Base-by-base conservation (phyloP, 495 filamentous ascomycete species). In the Aspergillus nidulans region DNA sequence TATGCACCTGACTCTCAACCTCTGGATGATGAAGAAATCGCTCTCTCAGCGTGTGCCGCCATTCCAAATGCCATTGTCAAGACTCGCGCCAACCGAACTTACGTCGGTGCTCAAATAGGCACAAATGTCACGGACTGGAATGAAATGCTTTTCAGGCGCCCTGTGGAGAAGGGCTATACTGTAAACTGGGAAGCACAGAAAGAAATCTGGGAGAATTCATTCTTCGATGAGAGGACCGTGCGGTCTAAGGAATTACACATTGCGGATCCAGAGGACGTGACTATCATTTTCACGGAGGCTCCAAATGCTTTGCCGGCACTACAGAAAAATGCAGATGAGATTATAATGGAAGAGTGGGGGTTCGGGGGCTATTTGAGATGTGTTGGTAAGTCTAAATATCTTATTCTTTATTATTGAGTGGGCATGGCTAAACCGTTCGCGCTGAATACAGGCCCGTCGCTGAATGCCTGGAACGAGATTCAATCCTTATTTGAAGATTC, bases 291-390 rank as follows among this genome's bases (percentile, higher is more conserved):
- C 25, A 85, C 91, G 20, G 94, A 99, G 69, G 88, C 90, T 28
- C 88, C 95, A n/a, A 97, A 97, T 69, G 84, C 87, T 3, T 79
- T 92, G 41, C 82, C 85, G 4, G 75, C 80, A 9, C 72, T 99
- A 49, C 92, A 97, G 70, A 83, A 81, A 16, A 91, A 96, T 65
- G 90, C 89, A 54, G 94, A 97, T 67, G 90, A 99, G 76, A 90
- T 99, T 66, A 82, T 97, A 0, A 97, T 97, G 75, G 94, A 99
- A 66, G 92, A 97, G 67, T 97, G 91, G 77, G 90, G 90, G n/a
- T 97, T 97, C 70, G 82, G 87, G 16, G 84, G 85, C 43, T 96
- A 95, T 69, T 85, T 84, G 53, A 81, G 94, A 45, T 85, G 80
- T 61, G 69, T 89, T 53, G 66, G 84, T 79, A 64, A 63, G 61